Percentiles rank a stretch among this genome's conserved stretches.
Conservation (phyloP, 805 yeast species). For the Ogataea pini region DNA sequence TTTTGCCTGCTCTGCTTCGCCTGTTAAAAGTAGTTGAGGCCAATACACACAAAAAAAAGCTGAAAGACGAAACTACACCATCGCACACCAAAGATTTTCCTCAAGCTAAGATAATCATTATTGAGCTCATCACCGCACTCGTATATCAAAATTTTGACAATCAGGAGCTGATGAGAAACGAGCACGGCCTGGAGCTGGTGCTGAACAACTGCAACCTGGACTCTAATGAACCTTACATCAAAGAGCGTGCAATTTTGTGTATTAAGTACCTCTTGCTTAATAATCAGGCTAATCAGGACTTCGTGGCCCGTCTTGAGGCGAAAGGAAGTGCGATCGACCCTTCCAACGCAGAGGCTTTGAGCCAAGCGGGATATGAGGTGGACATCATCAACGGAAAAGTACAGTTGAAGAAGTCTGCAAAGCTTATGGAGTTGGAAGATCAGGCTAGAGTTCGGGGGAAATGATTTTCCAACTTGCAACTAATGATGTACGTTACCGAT, state of each 20-base stretch:
- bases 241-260: slow-evolving; percentile 82
- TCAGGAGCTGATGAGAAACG: slow-evolving; percentile 67
- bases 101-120: slow-evolving; percentile 60
- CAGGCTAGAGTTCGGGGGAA: slow-evolving; percentile 1
- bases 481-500: background rate
- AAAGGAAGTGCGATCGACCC: slow-evolving; percentile 60
- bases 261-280: slow-evolving; percentile 63
- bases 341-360: slow-evolving; percentile 43
- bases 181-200: slow-evolving; percentile 69
- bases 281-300: slow-evolving; percentile 70
- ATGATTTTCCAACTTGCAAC: background rate
- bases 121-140: slow-evolving; percentile 65
- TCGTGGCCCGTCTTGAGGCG: slow-evolving; percentile 80
- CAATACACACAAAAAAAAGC: slow-evolving; percentile 38
- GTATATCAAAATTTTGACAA: slow-evolving; percentile 50
- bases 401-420: slow-evolving; percentile 41
- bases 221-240: slow-evolving; percentile 82
- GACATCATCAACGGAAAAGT: slow-evolving; percentile 74
- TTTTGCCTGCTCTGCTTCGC: slow-evolving; percentile 37
- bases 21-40: slow-evolving; percentile 44
- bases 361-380: slow-evolving; percentile 76
- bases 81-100: slow-evolving; percentile 49
- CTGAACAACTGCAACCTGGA: slow-evolving; percentile 84
- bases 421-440: slow-evolving; percentile 21
- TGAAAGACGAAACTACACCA: slow-evolving; percentile 29